Evolutionary conservation across 352 stramenopile species (phyloP), one percentile per base, ranked within the genome.

Genomic region (Pythium grandisporangium): DNA sequence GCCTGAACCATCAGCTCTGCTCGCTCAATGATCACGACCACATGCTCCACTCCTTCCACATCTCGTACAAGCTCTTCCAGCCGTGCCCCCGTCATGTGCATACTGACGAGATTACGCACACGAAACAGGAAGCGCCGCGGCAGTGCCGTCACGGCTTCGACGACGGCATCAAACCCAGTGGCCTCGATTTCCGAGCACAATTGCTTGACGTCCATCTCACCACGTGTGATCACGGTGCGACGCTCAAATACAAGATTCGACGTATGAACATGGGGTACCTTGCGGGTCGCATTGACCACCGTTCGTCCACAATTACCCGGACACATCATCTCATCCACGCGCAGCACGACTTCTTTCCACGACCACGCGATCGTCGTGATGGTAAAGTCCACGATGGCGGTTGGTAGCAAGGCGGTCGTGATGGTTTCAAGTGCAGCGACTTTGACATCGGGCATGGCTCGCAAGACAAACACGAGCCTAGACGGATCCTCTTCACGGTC

Each of bases 301-400:
- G 76, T 78, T n/a, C 55, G 63, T 12, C 79, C 79, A 36, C 79
- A 92, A 35, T 86, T 89, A 27, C 58, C 63, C 13, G 71, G 60
- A 41, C 79, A 92, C 76, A 92, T 92, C 71, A 92, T 92, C 17
- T 80, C 79, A 21, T 64, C 53, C 10, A 92, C 67, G 16, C 55
- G 50, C 10, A 92, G 40, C 21, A 84, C 69, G 26, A 88, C 55
- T 51, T 88, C 67, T 50, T 84, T 83, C 26, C 48, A 52, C 11
- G 58, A 53, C 75, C 75, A 88, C 8, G 37, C 20, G 26, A 63
- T 57, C 17, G 55, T 47, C 6, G 45, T 55, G n/a, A 64, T 48
- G 23, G 75, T 59, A 12, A 63, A 21, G 12, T 68, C 49, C 12
- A 84, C 42, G 7, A 38, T 45, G 29, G 49, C 38, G 5, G 63